Percentiles rank a stretch among this genome's conserved stretches.
phyloP scores from a whole-genome alignment of 2,329 filamentous ascomycete species.

The Aspergillus brasiliensis region DNA sequence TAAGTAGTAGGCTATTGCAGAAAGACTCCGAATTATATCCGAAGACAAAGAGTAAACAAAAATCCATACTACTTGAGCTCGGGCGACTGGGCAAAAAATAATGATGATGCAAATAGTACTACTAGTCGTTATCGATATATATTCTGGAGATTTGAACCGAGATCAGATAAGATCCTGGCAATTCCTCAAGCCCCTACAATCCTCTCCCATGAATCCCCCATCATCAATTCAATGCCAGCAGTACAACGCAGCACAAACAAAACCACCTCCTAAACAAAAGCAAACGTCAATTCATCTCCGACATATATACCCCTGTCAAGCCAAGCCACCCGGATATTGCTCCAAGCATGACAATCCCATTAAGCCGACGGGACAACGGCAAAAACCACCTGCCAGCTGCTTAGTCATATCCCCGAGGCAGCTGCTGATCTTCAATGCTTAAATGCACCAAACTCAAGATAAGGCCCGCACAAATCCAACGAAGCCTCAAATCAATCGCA shows the following conservation, averaged over 20 bases:
- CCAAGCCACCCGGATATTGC: neutral
- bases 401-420: neutral
- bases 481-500: neutral
- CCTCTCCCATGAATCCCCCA: neutral
- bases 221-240: neutral
- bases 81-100: too few species aligned
- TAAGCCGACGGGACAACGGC: slow-evolving; percentile 4
- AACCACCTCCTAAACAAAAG: neutral
- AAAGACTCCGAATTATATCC: too few species aligned
- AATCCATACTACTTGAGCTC: too few species aligned
- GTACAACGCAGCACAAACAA: neutral
- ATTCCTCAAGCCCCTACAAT: too few species aligned
- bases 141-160: neutral
- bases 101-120: neutral
- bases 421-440: neutral
- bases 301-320: neutral
- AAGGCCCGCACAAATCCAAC: too few species aligned
- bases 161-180: neutral
- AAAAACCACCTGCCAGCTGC: neutral
- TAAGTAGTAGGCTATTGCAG: too few species aligned
- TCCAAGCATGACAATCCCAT: neutral
- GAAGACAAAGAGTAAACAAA: too few species aligned
- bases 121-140: neutral
- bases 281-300: neutral
- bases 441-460: neutral